Evolutionary conservation across 2,329 filamentous ascomycete species (phyloP), one percentile per base, ranked within the genome.

Genomic region (Nothophoma quercina): DNA sequence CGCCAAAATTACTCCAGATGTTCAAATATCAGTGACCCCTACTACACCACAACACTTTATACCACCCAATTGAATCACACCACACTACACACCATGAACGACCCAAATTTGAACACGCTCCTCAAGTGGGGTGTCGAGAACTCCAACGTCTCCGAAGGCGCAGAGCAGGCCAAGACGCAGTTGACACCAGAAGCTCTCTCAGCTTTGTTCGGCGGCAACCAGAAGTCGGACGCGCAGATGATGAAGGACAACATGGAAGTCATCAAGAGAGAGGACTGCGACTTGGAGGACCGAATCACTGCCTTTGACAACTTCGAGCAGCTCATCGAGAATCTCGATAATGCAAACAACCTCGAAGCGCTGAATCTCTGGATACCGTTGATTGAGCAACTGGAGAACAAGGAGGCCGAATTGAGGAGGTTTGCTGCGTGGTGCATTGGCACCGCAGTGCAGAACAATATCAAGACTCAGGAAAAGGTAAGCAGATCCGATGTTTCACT

Each of bases 361-460:
- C 79, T 97, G 16, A 83, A 83, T 6, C 81, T 98, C 25, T 99
- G 95, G 95, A 83, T 84, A 9, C 91, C 91, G 8, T 80, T 99
- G 30, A 79, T 97, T 9, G 76, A 81, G 7, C 85, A 89, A 58
- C 80, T 99, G 12, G 79, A 81, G 41, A 82, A 87, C 66, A 80
- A 83, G 9, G 88, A 95, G 68, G 71, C 81, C 5, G 89, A 95
- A 58, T 79, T 96, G 68, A 82, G 93, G 59, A 86, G 82, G 65
- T 92, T 91, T 84, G 93, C 93, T 2, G 92, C 92, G n/a, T 96
- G 91, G 90, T 97, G 92, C 78, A 80, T 95, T 52, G 91, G 91
- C 42, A 97, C 93, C 5, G 93, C 95, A 8, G 95, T 99, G 54
- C 93, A 98, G 81, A 99, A 99, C 79, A 98, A 99, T 75, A 83